These are phyloP conservation scores for Metschnikowia amazonensis DNA, from an alignment of 805 yeast species.

Conservation along the genomic window DNA sequence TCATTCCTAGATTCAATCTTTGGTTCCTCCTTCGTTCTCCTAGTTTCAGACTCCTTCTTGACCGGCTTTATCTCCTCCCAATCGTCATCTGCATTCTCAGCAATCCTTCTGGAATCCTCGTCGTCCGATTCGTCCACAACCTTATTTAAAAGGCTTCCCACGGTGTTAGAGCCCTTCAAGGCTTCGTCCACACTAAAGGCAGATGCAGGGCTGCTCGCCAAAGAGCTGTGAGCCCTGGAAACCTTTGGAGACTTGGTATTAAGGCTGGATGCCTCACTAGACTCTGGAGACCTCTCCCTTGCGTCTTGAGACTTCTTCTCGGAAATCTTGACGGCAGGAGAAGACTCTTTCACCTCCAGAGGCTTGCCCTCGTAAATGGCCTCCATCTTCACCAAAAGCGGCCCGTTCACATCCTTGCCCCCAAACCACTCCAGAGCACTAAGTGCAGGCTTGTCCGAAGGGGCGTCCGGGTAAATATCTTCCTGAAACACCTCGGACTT, in stretches of 20 bases:
- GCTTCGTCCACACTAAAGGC: slow-evolving; percentile 26
- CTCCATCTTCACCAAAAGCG: slow-evolving; percentile 71
- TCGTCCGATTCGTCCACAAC: slow-evolving; percentile 39
- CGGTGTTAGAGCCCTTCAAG: slow-evolving; percentile 35
- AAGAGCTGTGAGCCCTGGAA: neutral
- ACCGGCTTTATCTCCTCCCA: slow-evolving; percentile 38
- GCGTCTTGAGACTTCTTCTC: slow-evolving; percentile 18
- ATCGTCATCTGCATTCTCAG: slow-evolving; percentile 29
- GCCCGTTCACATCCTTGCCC: slow-evolving; percentile 82
- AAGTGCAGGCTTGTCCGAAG: slow-evolving; percentile 74
- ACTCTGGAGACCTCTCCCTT: slow-evolving; percentile 5
- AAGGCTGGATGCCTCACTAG: no score
- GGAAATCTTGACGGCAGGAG: slow-evolving; percentile 30
- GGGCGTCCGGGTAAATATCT: slow-evolving; percentile 90
- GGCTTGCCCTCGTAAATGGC: slow-evolving; percentile 73
- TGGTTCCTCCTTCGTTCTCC: neutral
- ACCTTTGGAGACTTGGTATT: neutral
- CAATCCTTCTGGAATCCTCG: slow-evolving; percentile 25
- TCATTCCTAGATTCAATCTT: no score
- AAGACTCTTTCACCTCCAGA: slow-evolving; percentile 44
- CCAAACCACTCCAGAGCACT: slow-evolving; percentile 72
- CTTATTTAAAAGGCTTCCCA: slow-evolving; percentile 32
- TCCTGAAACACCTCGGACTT: slow-evolving; percentile 88
- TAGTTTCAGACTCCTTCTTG: neutral
- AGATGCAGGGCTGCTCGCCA: slow-evolving; percentile 11